phyloP scores from a whole-genome alignment of 768 basidiomycete species.

The Thelephora ganbajun region DNA sequence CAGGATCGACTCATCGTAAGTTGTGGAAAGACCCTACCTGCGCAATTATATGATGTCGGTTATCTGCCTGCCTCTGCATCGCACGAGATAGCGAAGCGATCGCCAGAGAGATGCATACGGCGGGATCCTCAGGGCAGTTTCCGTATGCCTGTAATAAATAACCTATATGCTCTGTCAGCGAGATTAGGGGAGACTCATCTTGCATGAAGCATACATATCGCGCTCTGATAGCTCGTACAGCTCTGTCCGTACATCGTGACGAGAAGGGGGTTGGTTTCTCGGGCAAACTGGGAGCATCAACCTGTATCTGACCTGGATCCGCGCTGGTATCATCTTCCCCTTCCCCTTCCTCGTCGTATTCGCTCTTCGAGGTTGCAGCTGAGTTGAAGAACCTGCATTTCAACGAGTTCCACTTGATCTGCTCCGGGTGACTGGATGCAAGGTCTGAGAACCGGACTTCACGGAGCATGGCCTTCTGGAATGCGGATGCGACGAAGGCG shows the following conservation, averaged over 20 bases:
- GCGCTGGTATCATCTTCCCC: conserved; percentile 26
- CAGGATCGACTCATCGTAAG: neutral
- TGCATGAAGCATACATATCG: conserved; percentile 55
- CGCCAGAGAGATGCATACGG: conserved; percentile 72
- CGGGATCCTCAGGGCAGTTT: conserved; percentile 68
- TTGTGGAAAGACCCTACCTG: conserved; percentile 32
- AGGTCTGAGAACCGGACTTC: conserved; percentile 62
- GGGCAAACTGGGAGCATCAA: conserved; percentile 29
- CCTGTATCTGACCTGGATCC: conserved; percentile 8
- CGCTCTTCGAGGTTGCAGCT: conserved; percentile 22
- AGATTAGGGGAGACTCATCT: neutral
- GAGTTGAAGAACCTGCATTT: conserved; percentile 43
- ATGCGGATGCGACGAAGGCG: conserved; percentile 55
- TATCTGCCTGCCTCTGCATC: conserved; percentile 90
- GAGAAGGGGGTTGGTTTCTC: conserved; percentile 53
- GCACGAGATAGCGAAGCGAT: conserved; percentile 81
- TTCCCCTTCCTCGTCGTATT: conserved; percentile 24
- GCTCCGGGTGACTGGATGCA: conserved; percentile 47
- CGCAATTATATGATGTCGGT: conserved; percentile 77
- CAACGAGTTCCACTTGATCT: conserved; percentile 44
- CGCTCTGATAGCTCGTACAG: conserved; percentile 81
- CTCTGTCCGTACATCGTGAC: conserved; percentile 73
- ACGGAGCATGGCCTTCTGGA: conserved; percentile 76
- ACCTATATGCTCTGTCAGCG: conserved; percentile 29
- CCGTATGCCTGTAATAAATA: conserved; percentile 86